These are phyloP conservation scores for Buddleja alternifolia DNA, from an alignment of 257 asterid genomes.

Conservation along the genomic window DNA sequence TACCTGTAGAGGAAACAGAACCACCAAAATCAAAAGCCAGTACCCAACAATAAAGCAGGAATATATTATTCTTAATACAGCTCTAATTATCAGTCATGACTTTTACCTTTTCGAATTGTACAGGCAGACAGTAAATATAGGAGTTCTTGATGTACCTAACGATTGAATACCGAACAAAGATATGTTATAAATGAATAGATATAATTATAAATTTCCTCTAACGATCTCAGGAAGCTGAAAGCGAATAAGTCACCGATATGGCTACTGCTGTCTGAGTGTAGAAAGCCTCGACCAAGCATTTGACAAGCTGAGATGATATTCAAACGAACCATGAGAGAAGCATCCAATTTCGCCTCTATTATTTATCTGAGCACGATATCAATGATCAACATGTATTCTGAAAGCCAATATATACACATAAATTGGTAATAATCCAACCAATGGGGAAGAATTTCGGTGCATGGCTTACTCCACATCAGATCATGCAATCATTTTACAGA, in stretches of 20 bases:
- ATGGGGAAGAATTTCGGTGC: not conserved
- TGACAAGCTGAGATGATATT: not conserved
- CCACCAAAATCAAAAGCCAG: no score
- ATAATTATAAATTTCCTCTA: slow-evolving; percentile 18
- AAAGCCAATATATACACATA: slow-evolving; percentile 24
- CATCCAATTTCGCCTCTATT: not conserved
- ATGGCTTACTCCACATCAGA: not conserved
- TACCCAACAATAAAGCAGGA: not conserved
- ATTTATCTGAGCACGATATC: not conserved
- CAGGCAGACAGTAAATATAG: slow-evolving; percentile 12
- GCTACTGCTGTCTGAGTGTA: slow-evolving; percentile 2
- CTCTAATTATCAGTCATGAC: not conserved
- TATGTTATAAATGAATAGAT: slow-evolving; percentile 27
- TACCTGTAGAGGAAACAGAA: no score
- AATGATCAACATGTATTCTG: not conserved
- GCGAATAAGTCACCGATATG: slow-evolving; percentile 5
- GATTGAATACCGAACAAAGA: not conserved
- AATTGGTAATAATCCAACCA: not conserved
- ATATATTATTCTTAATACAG: not conserved
- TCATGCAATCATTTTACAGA: slow-evolving; percentile 35
- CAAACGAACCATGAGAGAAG: not conserved
- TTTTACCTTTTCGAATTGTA: slow-evolving; percentile 14
- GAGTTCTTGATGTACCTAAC: not conserved
- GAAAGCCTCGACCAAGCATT: slow-evolving; percentile 8
- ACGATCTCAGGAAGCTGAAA: slow-evolving; percentile 19